These are phyloP conservation scores for Ceratocystis cubensis DNA, from an alignment of 2,329 filamentous ascomycete species.

Conservation along the genomic window DNA sequence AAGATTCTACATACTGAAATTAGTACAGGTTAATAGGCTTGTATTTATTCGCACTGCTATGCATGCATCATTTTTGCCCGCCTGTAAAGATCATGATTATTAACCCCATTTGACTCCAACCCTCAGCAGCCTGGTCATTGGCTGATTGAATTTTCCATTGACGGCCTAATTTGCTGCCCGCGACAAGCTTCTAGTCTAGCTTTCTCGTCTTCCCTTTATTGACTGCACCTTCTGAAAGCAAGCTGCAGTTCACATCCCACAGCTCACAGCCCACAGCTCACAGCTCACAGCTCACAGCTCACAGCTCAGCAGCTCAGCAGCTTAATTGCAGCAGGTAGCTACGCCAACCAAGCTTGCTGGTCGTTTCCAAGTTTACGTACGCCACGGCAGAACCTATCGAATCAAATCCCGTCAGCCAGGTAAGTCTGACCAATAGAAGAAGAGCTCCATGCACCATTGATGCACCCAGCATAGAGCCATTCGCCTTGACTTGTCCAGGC, in stretches of 20 bases:
- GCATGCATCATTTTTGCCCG: not conserved
- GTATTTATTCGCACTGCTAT: not conserved
- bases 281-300: too few relatives aligned
- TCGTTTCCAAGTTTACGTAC: constrained; percentile 1
- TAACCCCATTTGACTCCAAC: not conserved
- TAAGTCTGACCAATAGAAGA: not conserved
- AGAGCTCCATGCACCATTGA: not conserved
- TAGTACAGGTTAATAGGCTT: too few relatives aligned
- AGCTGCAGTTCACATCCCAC: too few relatives aligned
- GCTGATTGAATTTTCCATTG: not conserved
- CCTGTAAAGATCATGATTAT: not conserved
- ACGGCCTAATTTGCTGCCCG: too few relatives aligned
- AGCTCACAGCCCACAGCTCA: too few relatives aligned
- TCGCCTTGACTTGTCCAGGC: not conserved
- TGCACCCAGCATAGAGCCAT: not conserved
- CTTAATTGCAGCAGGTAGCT: not conserved
- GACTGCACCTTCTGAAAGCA: too few relatives aligned
- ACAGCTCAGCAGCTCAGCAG: not conserved
- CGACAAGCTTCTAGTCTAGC: too few relatives aligned
- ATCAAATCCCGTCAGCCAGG: not conserved
- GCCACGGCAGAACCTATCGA: not conserved
- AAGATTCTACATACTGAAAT: too few relatives aligned
- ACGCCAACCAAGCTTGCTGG: not conserved
- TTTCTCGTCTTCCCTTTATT: too few relatives aligned
- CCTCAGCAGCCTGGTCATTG: not conserved